Evolutionary conservation across 257 asterid genomes (phyloP), one percentile per base, ranked within the genome.

Genomic region (Jaltomata sinuosa): DNA sequence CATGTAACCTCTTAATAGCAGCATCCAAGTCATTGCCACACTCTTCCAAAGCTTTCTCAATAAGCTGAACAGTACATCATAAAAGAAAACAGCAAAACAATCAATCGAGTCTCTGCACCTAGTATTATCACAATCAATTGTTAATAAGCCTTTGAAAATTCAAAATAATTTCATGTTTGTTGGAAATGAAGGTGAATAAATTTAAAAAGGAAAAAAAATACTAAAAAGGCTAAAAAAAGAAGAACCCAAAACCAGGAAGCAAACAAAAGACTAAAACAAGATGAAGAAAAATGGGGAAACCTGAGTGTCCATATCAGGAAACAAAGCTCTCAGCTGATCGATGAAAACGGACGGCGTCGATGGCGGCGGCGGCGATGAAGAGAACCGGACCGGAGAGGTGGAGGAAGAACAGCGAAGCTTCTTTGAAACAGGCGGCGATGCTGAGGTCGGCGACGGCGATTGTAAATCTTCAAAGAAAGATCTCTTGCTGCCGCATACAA

Each of bases 401-500:
- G 92, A 81, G 14, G 95, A 90, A 77, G 42, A 76, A 31, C 90
- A 89, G 84, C 91, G 88, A 68, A 97, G 90, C 91, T 85, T 93
- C 94, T 94, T 94, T 78, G 91, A 76, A 45, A 74, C 85, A 85
- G 93, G 94, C 82, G 91, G 93, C 15, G 97, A 87, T 1, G 91
- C 87, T 15, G 93, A 91, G 40, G 87, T 79, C 59, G 98, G 94
- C 79, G 96, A 90, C 59, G 92, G 84, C 67, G 94, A 85, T 79
- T 90, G 94, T 42, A 88, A 85, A 21, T 93, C 99, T 84, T 95
- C 98, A 71, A 92, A 90, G 92, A 93, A 95, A 31, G 95, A 93
- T 87, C 99, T 89, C 95, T 95, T 95, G 55, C 98, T 95, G 55
- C 98, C 94, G 53, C 98, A 95, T 53, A 95, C 91, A 16, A 92